A percentile compares a stretch with the other conserved stretches of the same genome.
Conservation (phyloP, 2,329 filamentous ascomycete species). For the Diaporthe longicolla region DNA sequence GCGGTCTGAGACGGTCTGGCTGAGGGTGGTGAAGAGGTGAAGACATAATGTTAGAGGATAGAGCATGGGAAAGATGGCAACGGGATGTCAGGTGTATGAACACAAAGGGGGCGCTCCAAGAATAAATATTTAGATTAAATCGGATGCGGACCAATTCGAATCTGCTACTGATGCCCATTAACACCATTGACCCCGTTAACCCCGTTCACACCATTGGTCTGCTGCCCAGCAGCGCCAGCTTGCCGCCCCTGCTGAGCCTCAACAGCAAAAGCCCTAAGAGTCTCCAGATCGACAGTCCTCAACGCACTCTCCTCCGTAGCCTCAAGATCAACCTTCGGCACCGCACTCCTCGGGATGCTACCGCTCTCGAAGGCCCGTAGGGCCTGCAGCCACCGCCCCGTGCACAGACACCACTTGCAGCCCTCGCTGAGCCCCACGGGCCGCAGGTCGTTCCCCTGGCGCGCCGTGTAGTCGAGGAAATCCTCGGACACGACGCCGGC, state of each 20-base stretch:
- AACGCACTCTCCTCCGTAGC: conserved; percentile 68
- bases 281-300: conserved; percentile 61
- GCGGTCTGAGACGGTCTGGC: neutral
- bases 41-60: neutral
- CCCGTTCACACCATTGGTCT: conserved; percentile 83
- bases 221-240: conserved; percentile 66
- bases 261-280: conserved; percentile 64
- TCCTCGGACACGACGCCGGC: conserved; percentile 70
- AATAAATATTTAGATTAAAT: neutral
- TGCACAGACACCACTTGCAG: conserved; percentile 76
- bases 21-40: neutral
- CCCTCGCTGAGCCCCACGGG: conserved; percentile 67
- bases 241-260: conserved; percentile 66
- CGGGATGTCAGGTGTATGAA: too few species aligned
- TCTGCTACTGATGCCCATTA: neutral
- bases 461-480: conserved; percentile 73
- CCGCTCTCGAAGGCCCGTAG: conserved; percentile 66
- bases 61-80: too few species aligned
- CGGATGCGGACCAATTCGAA: too few species aligned
- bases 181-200: conserved; percentile 33
- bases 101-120: too few species aligned
- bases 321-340: conserved; percentile 60
- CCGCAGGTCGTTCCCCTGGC: conserved; percentile 71
- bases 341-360: conserved; percentile 49
- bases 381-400: conserved; percentile 71